Percentiles rank a stretch among this genome's conserved stretches.
phyloP scores from a whole-genome alignment of 331 rosid species.

The Rhamnella rubrinervis region DNA sequence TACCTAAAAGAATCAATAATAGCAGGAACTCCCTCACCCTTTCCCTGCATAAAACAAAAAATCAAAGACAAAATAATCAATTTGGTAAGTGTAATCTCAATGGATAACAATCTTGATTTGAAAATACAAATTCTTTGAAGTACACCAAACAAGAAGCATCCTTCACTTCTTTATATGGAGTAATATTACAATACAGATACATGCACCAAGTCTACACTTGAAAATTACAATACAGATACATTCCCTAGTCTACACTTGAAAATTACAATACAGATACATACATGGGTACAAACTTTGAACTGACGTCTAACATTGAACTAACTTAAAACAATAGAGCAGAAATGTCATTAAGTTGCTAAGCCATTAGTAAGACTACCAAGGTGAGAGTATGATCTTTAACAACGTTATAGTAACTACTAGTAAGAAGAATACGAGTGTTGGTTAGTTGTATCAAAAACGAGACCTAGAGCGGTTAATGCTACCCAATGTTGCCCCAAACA shows the following conservation, averaged over 20 bases:
- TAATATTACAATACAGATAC: neutral
- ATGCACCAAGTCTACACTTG: slow-evolving; percentile 4
- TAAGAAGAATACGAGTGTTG: slow-evolving; percentile 42
- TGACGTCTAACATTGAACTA: slow-evolving; percentile 13
- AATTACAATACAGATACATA: slow-evolving; percentile 14
- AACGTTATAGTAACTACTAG: slow-evolving; percentile 15
- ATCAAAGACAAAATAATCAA: no score
- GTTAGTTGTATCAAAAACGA: slow-evolving; percentile 49
- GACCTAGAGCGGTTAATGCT: slow-evolving; percentile 59
- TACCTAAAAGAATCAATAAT: no score
- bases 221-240: no score
- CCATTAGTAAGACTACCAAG: slow-evolving; percentile 14
- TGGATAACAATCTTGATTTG: no score
- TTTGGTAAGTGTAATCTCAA: no score
- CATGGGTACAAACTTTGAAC: slow-evolving; percentile 9
- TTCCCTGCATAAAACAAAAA: no score
- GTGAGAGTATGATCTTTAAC: slow-evolving; percentile 13
- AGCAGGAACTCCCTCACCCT: no score
- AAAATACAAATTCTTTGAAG: no score
- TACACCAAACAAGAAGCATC: neutral
- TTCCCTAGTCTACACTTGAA: no score
- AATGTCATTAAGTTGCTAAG: neutral
- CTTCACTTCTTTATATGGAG: neutral
- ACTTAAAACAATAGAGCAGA: neutral
- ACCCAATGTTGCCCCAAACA: slow-evolving; percentile 59